Evolutionary conservation across 768 basidiomycete genomes (phyloP).

Genomic region (Termitomyces sp.): DNA sequence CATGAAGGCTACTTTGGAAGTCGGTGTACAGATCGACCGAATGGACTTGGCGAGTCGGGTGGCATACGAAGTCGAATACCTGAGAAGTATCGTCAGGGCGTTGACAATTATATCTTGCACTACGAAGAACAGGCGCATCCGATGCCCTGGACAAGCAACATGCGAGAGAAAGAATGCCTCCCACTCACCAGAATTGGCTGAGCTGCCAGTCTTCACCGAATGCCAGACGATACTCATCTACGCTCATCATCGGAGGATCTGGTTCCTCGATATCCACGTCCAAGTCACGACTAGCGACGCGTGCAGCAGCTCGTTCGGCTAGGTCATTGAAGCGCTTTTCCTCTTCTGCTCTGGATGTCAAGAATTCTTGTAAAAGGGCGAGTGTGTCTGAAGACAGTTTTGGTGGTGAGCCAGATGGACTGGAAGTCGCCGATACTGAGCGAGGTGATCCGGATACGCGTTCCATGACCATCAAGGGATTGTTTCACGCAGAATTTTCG

Average conservation of each 20-base stretch:
- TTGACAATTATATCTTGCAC: not conserved
- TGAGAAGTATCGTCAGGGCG: slow-evolving; percentile 9
- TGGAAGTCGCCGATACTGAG: slow-evolving; percentile 17
- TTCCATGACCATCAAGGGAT: not conserved
- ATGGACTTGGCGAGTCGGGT: slow-evolving; percentile 28
- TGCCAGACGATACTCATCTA: slow-evolving; percentile 35
- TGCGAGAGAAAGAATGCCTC: slow-evolving; percentile 4
- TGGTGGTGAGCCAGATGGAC: slow-evolving; percentile 29
- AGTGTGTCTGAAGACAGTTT: slow-evolving; percentile 30
- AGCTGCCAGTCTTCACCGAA: slow-evolving; percentile 48
- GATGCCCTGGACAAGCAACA: not conserved
- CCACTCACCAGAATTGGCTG: slow-evolving; percentile 44
- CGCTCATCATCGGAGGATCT: slow-evolving; percentile 34
- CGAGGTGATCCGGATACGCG: slow-evolving; percentile 20
- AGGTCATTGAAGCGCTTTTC: slow-evolving; percentile 36
- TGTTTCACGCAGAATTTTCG: not conserved
- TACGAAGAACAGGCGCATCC: slow-evolving; percentile 8
- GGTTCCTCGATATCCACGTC: slow-evolving; percentile 17
- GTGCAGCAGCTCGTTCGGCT: slow-evolving; percentile 28
- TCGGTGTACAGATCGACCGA: slow-evolving; percentile 24
- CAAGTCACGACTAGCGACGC: slow-evolving; percentile 26
- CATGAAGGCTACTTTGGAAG: slow-evolving; percentile 34
- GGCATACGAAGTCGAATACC: slow-evolving; percentile 39
- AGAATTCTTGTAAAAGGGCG: slow-evolving; percentile 34
- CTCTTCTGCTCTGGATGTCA: slow-evolving; percentile 35